phyloP scores from a whole-genome alignment of 2,329 filamentous ascomycete species.

The Calonectria ilicicola region DNA sequence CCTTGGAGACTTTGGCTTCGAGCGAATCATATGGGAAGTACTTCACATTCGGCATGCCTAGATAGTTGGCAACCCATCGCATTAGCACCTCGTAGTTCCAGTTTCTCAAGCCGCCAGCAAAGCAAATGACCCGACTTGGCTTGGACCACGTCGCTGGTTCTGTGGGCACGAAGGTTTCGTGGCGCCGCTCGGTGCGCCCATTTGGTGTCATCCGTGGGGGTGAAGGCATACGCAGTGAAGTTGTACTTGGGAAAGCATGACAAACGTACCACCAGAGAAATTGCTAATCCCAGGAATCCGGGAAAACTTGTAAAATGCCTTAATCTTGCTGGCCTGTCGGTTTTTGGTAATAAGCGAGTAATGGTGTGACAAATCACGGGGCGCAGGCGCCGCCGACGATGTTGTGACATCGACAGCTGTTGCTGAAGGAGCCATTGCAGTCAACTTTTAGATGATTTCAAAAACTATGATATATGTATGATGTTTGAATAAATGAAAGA shows the following conservation, averaged over 20 bases:
- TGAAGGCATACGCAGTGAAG: background rate
- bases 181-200: background rate
- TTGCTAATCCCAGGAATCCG: conserved; percentile 71
- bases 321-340: conserved; percentile 75
- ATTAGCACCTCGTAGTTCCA: conserved; percentile 21
- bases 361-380: conserved; percentile 84
- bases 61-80: background rate
- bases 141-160: background rate
- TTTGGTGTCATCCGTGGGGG: background rate
- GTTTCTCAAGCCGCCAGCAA: background rate
- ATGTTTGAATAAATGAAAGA: conserved; percentile 3
- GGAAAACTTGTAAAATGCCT: conserved; percentile 90
- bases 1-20: conserved; percentile 81
- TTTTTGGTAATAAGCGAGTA: conserved; percentile 77
- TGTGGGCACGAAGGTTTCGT: conserved; percentile 5
- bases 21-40: conserved; percentile 94
- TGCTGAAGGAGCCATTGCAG: conserved; percentile 37
- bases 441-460: background rate
- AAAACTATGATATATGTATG: conserved; percentile 11
- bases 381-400: conserved; percentile 47
- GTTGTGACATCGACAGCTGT: conserved; percentile 16
- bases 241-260: background rate
- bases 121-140: background rate
- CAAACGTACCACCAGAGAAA: conserved; percentile 68
- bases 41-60: conserved; percentile 82